phyloP scores from a whole-genome alignment of 2,329 filamentous ascomycete species.

The Macrophomina tecta region DNA sequence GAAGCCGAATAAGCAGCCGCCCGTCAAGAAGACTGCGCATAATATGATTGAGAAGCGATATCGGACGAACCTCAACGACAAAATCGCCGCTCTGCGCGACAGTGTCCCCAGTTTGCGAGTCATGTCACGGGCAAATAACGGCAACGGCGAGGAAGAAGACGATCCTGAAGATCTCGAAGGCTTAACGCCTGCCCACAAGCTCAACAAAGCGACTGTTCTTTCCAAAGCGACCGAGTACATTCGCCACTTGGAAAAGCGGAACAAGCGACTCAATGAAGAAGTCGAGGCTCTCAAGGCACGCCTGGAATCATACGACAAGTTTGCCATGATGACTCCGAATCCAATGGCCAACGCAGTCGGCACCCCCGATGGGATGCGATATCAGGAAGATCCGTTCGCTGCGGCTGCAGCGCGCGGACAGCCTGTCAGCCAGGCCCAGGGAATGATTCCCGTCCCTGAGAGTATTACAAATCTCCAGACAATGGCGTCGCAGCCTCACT shows the following conservation, averaged over 20 bases:
- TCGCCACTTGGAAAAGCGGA: slow-evolving; percentile 88
- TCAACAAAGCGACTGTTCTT: slow-evolving; percentile 96
- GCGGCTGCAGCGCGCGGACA: slow-evolving; percentile 31
- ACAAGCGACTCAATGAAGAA: slow-evolving; percentile 80
- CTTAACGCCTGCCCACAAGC: slow-evolving; percentile 81
- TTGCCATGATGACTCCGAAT: slow-evolving; percentile 65
- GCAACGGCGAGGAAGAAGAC: slow-evolving; percentile 74
- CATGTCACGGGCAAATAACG: slow-evolving; percentile 64
- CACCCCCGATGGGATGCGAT: slow-evolving; percentile 45
- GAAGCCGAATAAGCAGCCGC: slow-evolving; percentile 62
- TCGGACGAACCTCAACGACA: slow-evolving; percentile 94
- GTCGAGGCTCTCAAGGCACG: slow-evolving; percentile 79
- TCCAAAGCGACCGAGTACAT: slow-evolving; percentile 98
- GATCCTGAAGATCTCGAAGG: slow-evolving; percentile 77
- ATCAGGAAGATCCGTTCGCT: slow-evolving; percentile 46
- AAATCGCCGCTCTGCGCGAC: slow-evolving; percentile 89
- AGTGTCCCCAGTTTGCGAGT: slow-evolving; percentile 89
- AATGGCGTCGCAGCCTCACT: slow-evolving; percentile 45
- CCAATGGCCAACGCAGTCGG: slow-evolving; percentile 37
- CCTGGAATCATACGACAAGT: slow-evolving; percentile 69
- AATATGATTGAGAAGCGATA: slow-evolving; percentile 99
- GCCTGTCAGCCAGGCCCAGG: slow-evolving; percentile 38
- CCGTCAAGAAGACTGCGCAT: slow-evolving; percentile 88
- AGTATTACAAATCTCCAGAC: slow-evolving; percentile 44
- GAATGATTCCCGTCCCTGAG: slow-evolving; percentile 51